Base-by-base conservation (phyloP, 2,329 filamentous ascomycete genomes). In the Rhynchosporium agropyri region DNA sequence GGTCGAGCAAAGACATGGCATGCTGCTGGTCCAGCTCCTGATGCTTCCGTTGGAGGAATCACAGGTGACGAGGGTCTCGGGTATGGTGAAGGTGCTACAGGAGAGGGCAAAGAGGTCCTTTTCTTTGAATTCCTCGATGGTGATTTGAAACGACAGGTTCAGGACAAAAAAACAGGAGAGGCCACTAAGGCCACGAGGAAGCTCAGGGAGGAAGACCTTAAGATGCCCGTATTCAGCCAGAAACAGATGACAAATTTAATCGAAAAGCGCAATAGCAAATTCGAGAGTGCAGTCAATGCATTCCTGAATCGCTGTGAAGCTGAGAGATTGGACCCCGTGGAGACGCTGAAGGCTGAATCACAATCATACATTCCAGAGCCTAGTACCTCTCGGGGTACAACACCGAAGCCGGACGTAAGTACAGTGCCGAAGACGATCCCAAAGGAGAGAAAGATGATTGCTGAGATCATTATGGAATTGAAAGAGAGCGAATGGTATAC, bases 81-180 rank as follows among this genome's bases (percentile, higher is more conserved):
- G 26, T 60, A 68, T 60, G 45, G 76, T 73, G 43, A 74, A 74
- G 42, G 60, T 59, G 53, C 65, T 63, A 70, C 74, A 46, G 71
- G 79, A 64, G 77, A 73, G 13, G 80, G 79, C 1, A 83, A 83
- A 58, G 87, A 96, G 69, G 89, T 97, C 15, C 77, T 99, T 29
- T 84, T 94, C 42, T 96, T 99, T 71, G 95, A 98, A 74, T 98
- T 96, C 69, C 78, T 96, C 20, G 95, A 98, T 74, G 93, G 90
- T 0, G 94, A 97, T 73, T 76, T 98, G 68, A 97, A 93, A 77
- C 83, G 90, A 46, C 88, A 96, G 73, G 89, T 92, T 0, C 79
- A 83, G 59, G 79, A 89, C 74, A 84, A 85, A 60, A 90, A 89
- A 74, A 91, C 89, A 0, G 90, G 90, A 0, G 87, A 93, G 74